Percentiles rank a stretch among this genome's conserved stretches.
Evolutionary conservation across 257 asterid species (phyloP).

Genomic region (Primulina tabacum): DNA sequence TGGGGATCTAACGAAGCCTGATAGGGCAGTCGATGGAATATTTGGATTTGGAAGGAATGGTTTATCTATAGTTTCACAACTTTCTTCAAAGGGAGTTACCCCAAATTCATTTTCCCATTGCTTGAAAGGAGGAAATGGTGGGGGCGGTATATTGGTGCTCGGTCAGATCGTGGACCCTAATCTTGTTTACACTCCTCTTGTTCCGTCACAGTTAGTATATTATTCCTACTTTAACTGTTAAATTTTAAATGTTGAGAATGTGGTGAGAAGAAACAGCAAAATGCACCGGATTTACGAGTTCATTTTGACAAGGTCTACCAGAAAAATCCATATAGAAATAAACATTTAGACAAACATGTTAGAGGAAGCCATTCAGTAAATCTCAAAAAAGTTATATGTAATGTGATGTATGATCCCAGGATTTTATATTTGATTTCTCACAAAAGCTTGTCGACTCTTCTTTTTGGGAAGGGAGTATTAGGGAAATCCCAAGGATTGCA

Average conservation of each 20-base stretch:
- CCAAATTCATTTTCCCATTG: constrained; percentile 92
- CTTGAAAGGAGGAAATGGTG: constrained; percentile 65
- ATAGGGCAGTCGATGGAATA: constrained; percentile 97
- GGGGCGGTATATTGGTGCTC: constrained; percentile 89
- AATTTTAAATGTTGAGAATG: neutral
- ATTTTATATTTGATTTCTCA: no score
- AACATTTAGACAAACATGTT: no score
- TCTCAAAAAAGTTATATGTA: no score
- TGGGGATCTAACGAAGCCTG: constrained; percentile 89
- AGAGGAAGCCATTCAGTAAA: no score
- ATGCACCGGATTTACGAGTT: neutral
- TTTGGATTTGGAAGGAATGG: constrained; percentile 98
- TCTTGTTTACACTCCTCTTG: constrained; percentile 87
- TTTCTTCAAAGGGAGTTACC: constrained; percentile 69
- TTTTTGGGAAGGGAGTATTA: no score
- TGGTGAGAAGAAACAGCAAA: neutral
- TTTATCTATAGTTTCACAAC: constrained; percentile 82
- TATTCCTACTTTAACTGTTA: constrained; percentile 25
- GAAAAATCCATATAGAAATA: no score
- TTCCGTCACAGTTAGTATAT: constrained; percentile 76
- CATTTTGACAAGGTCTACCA: neutral
- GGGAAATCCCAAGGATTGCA: no score
- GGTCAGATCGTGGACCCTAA: constrained; percentile 89
- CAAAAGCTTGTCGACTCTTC: no score
- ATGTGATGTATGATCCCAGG: no score